phyloP scores from a whole-genome alignment of 2,329 filamentous ascomycete genomes.

The Neonectria hederae region DNA sequence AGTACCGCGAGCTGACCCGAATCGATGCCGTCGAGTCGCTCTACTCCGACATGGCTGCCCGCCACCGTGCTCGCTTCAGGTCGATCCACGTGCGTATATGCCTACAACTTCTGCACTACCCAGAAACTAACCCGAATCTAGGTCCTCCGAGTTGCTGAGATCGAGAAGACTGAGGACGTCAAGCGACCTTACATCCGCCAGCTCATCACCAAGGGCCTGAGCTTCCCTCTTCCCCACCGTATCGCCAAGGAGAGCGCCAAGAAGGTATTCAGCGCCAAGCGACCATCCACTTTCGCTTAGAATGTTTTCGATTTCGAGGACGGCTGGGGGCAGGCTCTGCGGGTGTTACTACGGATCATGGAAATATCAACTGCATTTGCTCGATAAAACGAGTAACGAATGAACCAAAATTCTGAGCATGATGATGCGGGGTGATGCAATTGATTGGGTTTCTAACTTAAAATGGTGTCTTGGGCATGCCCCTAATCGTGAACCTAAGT shows the following conservation, averaged over 20 bases:
- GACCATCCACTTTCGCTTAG: slow-evolving; percentile 98
- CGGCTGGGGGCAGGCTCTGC: slow-evolving; percentile 65
- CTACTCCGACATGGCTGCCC: slow-evolving; percentile 99
- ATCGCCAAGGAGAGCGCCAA: slow-evolving; percentile 82
- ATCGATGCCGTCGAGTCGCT: slow-evolving; percentile 94
- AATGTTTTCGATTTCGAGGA: slow-evolving; percentile 63
- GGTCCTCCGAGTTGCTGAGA: slow-evolving; percentile 98
- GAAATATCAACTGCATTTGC: slow-evolving; percentile 69
- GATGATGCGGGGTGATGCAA: slow-evolving; percentile 42
- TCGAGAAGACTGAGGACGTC: slow-evolving; percentile 93
- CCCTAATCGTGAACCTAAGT: slow-evolving; percentile 22
- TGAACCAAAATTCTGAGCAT: slow-evolving; percentile 52
- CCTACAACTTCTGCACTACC: slow-evolving; percentile 13
- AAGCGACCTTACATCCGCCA: slow-evolving; percentile 99
- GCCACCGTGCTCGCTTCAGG: slow-evolving; percentile 95
- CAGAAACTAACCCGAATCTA: slow-evolving; percentile 49
- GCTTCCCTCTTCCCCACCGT: slow-evolving; percentile 99
- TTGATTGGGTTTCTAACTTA: slow-evolving; percentile 41
- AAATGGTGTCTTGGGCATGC: slow-evolving; percentile 20
- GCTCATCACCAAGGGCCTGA: slow-evolving; percentile 92
- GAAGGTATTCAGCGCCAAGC: slow-evolving; percentile 92
- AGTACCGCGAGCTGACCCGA: slow-evolving; percentile 99
- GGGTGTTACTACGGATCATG: slow-evolving; percentile 71
- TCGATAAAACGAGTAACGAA: slow-evolving; percentile 60
- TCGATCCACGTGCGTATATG: slow-evolving; percentile 88